Evolutionary conservation across 2,329 filamentous ascomycete genomes (phyloP).

Genomic region (Trichoderma sp.): DNA sequence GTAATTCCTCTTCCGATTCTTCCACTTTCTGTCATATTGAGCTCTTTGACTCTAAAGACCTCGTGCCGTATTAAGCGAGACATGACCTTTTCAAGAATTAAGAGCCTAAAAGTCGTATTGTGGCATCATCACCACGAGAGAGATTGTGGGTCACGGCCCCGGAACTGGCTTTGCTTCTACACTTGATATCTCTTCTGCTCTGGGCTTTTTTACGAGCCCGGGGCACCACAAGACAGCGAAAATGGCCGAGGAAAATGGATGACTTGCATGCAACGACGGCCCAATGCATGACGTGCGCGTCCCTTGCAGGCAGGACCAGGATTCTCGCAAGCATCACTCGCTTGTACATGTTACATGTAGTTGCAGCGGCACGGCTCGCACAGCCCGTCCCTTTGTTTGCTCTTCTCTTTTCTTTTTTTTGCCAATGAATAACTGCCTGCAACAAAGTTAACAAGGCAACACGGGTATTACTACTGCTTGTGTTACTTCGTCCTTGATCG

Average conservation of each 20-base stretch:
- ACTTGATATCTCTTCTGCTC: background rate
- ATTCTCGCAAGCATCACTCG: background rate
- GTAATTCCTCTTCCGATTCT: background rate
- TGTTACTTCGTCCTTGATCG: background rate
- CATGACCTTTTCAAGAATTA: background rate
- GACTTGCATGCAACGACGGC: conserved; percentile 15
- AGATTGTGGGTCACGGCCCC: background rate
- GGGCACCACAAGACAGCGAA: background rate
- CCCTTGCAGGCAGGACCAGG: conserved; percentile 9
- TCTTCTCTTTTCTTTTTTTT: background rate
- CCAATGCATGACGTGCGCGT: conserved; percentile 14
- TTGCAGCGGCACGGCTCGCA: background rate
- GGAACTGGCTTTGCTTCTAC: background rate
- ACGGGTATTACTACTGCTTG: background rate
- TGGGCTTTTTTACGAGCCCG: background rate
- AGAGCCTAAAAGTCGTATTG: background rate
- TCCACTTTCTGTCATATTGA: background rate
- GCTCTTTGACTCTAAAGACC: background rate
- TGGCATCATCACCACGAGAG: background rate
- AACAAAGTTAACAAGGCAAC: background rate
- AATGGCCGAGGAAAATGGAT: conserved; percentile 10
- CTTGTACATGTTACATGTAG: background rate
- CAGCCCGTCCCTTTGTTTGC: background rate
- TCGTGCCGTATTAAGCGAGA: background rate
- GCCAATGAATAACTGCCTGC: background rate